These are phyloP conservation scores for Agaricus subrufescens DNA, from an alignment of 768 basidiomycete genomes.

Conservation along the genomic window DNA sequence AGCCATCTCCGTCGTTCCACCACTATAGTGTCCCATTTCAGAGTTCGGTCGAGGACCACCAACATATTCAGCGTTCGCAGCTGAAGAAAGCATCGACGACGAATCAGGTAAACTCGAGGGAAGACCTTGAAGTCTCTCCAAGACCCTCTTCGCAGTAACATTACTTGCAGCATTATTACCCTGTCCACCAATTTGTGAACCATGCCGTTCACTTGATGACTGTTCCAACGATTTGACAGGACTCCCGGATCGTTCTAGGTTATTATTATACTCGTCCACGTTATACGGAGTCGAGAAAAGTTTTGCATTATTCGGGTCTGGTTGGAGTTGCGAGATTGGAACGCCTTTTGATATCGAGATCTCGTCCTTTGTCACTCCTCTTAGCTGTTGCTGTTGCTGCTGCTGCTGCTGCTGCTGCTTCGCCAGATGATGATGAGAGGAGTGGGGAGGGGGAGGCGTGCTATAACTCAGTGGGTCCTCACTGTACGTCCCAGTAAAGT, in stretches of 20 bases:
- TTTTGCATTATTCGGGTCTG: slow-evolving; percentile 54
- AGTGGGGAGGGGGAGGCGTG: slow-evolving; percentile 18
- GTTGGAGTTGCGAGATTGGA: slow-evolving; percentile 52
- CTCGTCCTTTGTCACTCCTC: slow-evolving; percentile 52
- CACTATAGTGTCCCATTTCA: slow-evolving; percentile 77
- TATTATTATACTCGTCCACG: slow-evolving; percentile 26
- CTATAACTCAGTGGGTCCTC: slow-evolving; percentile 49
- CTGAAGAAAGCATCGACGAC: slow-evolving; percentile 59
- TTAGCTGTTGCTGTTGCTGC: slow-evolving; percentile 27
- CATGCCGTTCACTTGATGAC: slow-evolving; percentile 37
- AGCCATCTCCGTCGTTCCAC: slow-evolving; percentile 39
- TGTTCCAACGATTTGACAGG: slow-evolving; percentile 51
- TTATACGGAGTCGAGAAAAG: slow-evolving; percentile 45
- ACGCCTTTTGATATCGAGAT: slow-evolving; percentile 43
- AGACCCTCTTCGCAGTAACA: slow-evolving; percentile 24
- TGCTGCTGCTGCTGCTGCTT: slow-evolving; percentile 18
- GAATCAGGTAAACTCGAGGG: slow-evolving; percentile 50
- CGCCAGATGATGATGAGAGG: no score
- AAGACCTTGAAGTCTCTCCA: slow-evolving; percentile 38
- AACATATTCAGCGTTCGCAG: slow-evolving; percentile 35
- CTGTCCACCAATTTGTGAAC: slow-evolving; percentile 21
- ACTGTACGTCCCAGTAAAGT: slow-evolving; percentile 77
- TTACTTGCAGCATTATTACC: background rate
- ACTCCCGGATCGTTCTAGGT: slow-evolving; percentile 36
- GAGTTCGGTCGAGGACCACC: slow-evolving; percentile 64